Conservation (phyloP, 768 basidiomycete genomes). For the Sarcomyxa edulis region DNA sequence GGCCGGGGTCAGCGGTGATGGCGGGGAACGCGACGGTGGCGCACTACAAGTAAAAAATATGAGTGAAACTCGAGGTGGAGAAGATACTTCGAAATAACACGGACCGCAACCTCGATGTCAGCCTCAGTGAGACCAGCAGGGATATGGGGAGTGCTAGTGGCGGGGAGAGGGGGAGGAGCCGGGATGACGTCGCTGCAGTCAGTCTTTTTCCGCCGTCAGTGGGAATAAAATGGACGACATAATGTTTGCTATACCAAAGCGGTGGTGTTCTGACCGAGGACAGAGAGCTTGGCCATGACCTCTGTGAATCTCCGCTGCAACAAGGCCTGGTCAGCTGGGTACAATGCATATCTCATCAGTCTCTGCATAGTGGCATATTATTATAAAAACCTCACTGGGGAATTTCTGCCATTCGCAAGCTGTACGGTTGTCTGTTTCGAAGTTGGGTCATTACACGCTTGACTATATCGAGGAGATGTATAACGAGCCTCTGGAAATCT, state of each 20-base stretch:
- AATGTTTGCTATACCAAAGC: too few species aligned
- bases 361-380: conserved; percentile 2
- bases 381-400: conserved; percentile 20
- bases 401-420: conserved; percentile 43
- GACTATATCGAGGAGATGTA: not conserved
- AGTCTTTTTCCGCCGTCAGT: too few species aligned
- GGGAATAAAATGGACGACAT: too few species aligned
- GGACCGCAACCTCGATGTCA: conserved; percentile 24
- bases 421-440: conserved; percentile 19
- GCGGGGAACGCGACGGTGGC: conserved; percentile 4
- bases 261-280: conserved; percentile 32
- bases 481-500: conserved; percentile 11
- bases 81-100: not conserved
- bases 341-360: conserved; percentile 8
- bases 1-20: conserved; percentile 5
- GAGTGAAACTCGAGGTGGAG: not conserved
- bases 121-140: conserved; percentile 23
- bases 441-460: not conserved
- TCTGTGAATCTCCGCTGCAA: conserved; percentile 29
- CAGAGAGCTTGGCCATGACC: conserved; percentile 38
- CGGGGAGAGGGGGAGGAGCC: conserved; percentile 18
- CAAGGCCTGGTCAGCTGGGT: conserved; percentile 23
- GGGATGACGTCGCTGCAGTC: conserved; percentile 45
- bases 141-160: conserved; percentile 19
- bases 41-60: conserved; percentile 2